phyloP scores from a whole-genome alignment of 768 basidiomycete species.

The Boletus insuetus region DNA sequence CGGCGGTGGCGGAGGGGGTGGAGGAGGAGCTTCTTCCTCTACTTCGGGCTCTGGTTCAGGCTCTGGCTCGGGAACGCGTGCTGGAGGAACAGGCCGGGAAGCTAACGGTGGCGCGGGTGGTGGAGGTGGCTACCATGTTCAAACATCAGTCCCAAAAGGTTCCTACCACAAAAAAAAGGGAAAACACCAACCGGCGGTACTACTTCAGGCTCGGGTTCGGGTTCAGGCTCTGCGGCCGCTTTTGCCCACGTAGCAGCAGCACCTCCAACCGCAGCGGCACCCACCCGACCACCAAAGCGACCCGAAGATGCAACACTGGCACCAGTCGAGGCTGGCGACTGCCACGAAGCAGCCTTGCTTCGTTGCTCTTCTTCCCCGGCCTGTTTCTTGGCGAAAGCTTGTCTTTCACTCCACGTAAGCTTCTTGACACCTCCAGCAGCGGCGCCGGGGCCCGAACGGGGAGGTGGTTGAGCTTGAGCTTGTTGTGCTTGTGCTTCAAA shows the following conservation, averaged over 20 bases:
- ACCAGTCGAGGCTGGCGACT: conserved; percentile 35
- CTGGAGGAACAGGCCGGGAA: conserved; percentile 18
- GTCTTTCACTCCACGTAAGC: conserved; percentile 91
- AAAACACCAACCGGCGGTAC: conserved; percentile 26
- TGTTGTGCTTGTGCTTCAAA: conserved; percentile 49
- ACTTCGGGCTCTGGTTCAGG: conserved; percentile 18
- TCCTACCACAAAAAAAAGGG: not conserved
- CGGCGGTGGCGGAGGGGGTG: conserved; percentile 26
- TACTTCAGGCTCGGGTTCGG: conserved; percentile 29
- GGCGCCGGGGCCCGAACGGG: conserved; percentile 13
- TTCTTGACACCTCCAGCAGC: conserved; percentile 55
- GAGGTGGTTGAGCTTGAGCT: conserved; percentile 27
- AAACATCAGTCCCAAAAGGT: conserved; percentile 3
- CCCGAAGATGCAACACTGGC: conserved; percentile 40
- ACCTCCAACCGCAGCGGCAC: conserved; percentile 30
- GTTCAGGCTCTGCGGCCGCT: conserved; percentile 21
- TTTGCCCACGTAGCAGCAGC: conserved; percentile 23
- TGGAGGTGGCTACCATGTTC: conserved; percentile 21
- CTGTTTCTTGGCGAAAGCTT: conserved; percentile 87
- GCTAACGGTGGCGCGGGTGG: conserved; percentile 25
- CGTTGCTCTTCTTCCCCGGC: conserved; percentile 70
- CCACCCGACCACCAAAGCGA: conserved; percentile 31
- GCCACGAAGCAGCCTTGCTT: conserved; percentile 56
- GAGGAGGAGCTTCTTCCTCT: conserved; percentile 20
- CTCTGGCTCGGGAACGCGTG: conserved; percentile 19